Evolutionary conservation across 306 rosid species (phyloP).

Genomic region (Amphicarpaea edgeworthii): DNA sequence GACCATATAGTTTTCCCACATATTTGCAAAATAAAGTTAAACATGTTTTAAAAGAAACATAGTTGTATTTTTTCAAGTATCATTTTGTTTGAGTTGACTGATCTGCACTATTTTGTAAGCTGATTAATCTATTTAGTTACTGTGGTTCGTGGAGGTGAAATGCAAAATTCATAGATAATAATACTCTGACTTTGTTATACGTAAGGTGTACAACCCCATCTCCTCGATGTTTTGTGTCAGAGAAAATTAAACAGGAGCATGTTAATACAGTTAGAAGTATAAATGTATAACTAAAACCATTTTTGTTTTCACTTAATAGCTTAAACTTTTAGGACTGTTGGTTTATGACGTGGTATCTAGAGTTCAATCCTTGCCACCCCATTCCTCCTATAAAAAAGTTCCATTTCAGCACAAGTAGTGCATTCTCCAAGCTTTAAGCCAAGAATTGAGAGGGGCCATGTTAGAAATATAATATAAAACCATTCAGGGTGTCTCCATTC

Average conservation of each 20-base stretch:
- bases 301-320: background rate
- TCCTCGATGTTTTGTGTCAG: background rate
- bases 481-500: background rate
- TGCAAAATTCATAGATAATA: background rate
- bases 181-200: background rate
- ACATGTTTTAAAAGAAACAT: background rate
- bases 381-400: background rate
- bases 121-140: background rate
- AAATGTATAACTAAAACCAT: background rate
- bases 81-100: conserved; percentile 38
- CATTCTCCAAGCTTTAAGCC: background rate
- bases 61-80: conserved; percentile 11
- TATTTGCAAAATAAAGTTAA: background rate
- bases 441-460: background rate
- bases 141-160: background rate
- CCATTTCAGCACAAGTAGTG: background rate
- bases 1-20: conserved; percentile 5
- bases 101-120: background rate
- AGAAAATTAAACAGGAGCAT: background rate
- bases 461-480: background rate
- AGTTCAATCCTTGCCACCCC: conserved; percentile 4
- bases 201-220: background rate
- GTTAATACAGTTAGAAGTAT: background rate
- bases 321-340: background rate
- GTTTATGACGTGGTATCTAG: background rate